Percentiles rank a stretch among this genome's conserved stretches.
These are phyloP conservation scores for Acanthamoeba sp. DNA, from an alignment of 208 protist genomes.

Conservation along the genomic window DNA sequence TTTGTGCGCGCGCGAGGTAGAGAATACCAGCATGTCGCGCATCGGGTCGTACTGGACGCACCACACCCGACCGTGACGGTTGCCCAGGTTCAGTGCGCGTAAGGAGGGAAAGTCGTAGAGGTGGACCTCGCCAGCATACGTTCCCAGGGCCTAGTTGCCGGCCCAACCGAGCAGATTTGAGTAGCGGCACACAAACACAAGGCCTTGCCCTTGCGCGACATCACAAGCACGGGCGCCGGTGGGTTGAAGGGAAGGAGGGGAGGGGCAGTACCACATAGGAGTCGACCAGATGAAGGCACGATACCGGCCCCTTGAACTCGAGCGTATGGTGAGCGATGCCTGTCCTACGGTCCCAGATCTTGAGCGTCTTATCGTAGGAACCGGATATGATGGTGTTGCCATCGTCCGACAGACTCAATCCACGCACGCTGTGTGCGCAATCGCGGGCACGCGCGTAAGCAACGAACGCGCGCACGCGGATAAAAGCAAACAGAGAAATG, in stretches of 20 bases:
- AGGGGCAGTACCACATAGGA: not conserved
- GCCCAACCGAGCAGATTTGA: too few species aligned
- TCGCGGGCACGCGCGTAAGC: not conserved
- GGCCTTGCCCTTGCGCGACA: not conserved
- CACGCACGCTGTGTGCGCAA: not conserved
- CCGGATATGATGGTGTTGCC: not conserved
- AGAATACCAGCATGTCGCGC: slow-evolving; percentile 29
- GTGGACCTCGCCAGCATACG: slow-evolving; percentile 5
- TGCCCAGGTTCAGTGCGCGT: not conserved
- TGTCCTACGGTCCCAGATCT: slow-evolving; percentile 19
- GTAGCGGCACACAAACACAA: not conserved
- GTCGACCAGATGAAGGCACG: not conserved
- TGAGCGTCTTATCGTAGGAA: slow-evolving; percentile 27
- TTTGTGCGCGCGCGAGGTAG: not conserved
- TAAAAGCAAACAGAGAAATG: not conserved
- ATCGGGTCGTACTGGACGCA: slow-evolving; percentile 25
- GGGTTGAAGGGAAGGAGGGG: not conserved
- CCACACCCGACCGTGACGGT: slow-evolving; percentile 8
- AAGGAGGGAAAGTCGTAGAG: slow-evolving; percentile 13
- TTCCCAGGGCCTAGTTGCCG: not conserved
- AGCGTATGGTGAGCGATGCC: not conserved
- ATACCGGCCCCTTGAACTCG: slow-evolving; percentile 2
- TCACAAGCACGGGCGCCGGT: too few species aligned
- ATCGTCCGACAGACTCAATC: slow-evolving; percentile 1
- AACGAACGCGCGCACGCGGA: not conserved